phyloP scores from a whole-genome alignment of 768 basidiomycete species.

The Cyathus striatus region DNA sequence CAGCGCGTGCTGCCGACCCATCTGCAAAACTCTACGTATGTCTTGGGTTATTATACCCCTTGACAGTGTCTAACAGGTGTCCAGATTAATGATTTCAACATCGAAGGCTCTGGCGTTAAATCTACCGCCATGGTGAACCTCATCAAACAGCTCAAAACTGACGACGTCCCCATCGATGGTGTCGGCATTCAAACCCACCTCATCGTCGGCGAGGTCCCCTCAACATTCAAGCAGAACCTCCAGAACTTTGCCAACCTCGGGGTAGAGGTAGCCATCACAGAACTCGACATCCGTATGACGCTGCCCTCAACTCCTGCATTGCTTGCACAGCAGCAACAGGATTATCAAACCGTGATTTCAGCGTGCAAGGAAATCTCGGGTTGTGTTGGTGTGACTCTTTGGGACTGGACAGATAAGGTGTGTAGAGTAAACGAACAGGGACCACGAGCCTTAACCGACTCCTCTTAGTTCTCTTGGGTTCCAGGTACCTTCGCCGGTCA shows the following conservation, averaged over 20 bases:
- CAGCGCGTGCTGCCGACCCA: constrained; percentile 51
- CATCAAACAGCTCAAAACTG: constrained; percentile 35
- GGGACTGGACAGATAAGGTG: constrained; percentile 39
- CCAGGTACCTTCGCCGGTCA: constrained; percentile 29
- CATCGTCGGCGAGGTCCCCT: constrained; percentile 50
- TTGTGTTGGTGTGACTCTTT: constrained; percentile 38
- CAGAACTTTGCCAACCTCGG: constrained; percentile 50
- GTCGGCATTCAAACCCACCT: constrained; percentile 56
- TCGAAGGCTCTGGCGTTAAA: constrained; percentile 43
- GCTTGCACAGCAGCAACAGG: constrained; percentile 48
- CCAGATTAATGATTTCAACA: constrained; percentile 36
- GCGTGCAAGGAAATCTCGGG: constrained; percentile 41
- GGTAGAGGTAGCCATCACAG: constrained; percentile 61
- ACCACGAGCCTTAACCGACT: background rate
- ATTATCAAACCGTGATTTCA: constrained; percentile 47
- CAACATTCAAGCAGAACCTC: constrained; percentile 40
- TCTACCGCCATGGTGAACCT: constrained; percentile 51
- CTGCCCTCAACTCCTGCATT: constrained; percentile 42
- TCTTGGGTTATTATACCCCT: background rate
- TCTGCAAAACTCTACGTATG: constrained; percentile 50
- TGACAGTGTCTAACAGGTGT: background rate
- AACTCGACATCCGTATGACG: constrained; percentile 56
- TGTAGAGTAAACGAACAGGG: background rate
- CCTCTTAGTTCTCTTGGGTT: constrained; percentile 31
- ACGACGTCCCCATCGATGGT: constrained; percentile 48